These are phyloP conservation scores for Fusarium falciforme DNA, from an alignment of 2,329 filamentous ascomycete genomes.

Conservation along the genomic window DNA sequence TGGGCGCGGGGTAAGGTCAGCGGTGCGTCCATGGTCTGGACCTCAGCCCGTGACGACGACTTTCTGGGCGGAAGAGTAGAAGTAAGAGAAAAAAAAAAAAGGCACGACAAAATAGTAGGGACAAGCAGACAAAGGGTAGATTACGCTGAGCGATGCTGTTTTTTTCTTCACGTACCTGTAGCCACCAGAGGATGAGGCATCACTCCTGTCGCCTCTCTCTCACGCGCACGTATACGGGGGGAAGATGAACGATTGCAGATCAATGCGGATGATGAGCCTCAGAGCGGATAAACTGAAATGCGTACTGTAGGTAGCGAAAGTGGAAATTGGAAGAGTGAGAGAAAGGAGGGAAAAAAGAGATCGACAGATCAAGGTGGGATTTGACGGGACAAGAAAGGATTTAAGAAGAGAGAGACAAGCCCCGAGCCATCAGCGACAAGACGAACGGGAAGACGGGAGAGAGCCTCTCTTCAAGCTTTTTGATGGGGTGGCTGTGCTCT, in stretches of 20 bases:
- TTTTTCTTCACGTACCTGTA: conserved; percentile 31
- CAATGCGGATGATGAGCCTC: neutral
- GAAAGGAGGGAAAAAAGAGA: neutral
- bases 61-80: neutral
- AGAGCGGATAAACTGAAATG: neutral
- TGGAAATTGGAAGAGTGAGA: neutral
- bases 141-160: neutral
- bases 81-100: neutral
- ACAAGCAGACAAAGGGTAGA: neutral
- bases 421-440: conserved; percentile 11
- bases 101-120: neutral
- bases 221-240: neutral
- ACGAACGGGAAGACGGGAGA: neutral
- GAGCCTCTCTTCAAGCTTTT: neutral
- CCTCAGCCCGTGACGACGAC: conserved; percentile 28
- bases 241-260: neutral
- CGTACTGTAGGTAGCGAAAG: neutral
- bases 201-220: conserved; percentile 8
- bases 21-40: conserved; percentile 13
- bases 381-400: conserved; percentile 6
- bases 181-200: conserved; percentile 40
- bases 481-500: conserved; percentile 19
- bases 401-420: conserved; percentile 23
- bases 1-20: conserved; percentile 37
- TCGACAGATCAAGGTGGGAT: conserved; percentile 11